These are phyloP conservation scores for Tylopilus balloui DNA, from an alignment of 768 basidiomycete genomes.

Conservation along the genomic window DNA sequence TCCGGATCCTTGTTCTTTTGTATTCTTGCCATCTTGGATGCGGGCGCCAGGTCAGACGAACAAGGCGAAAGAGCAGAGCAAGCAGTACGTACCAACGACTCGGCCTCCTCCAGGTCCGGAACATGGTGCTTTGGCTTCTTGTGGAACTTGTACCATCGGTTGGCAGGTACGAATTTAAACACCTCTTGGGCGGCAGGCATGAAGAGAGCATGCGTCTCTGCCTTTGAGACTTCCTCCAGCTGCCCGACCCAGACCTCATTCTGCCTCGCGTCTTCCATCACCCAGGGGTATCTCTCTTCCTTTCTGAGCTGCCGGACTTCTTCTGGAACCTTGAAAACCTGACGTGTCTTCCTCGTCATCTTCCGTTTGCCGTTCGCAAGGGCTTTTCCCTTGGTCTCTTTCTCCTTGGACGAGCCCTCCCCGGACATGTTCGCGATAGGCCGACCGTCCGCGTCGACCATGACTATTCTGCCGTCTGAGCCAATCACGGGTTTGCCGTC, in stretches of 20 bases:
- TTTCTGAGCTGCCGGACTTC: constrained; percentile 70
- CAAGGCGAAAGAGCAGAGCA: not conserved
- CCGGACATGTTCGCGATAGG: constrained; percentile 47
- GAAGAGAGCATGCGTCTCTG: constrained; percentile 74
- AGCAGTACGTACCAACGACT: constrained; percentile 50
- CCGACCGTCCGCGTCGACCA: constrained; percentile 76
- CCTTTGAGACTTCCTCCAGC: constrained; percentile 71
- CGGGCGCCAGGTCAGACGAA: constrained; percentile 4
- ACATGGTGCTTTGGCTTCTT: constrained; percentile 75
- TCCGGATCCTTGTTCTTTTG: constrained; percentile 75
- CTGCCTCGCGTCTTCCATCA: constrained; percentile 75
- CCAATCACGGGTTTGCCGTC: constrained; percentile 86
- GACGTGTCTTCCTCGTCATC: constrained; percentile 78
- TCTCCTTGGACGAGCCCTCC: constrained; percentile 31
- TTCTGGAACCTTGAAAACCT: constrained; percentile 79
- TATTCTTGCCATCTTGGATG: constrained; percentile 34
- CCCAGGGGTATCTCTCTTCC: constrained; percentile 91
- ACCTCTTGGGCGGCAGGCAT: constrained; percentile 77
- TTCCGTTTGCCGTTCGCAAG: constrained; percentile 56
- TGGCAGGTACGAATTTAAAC: constrained; percentile 84
- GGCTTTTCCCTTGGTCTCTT: constrained; percentile 41
- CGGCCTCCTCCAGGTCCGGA: constrained; percentile 63
- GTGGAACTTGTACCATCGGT: constrained; percentile 92
- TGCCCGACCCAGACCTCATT: constrained; percentile 77
- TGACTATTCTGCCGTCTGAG: constrained; percentile 68